Base-by-base conservation (phyloP, 176 grass and related monocot species). In the Urochloa ruziziensis region DNA sequence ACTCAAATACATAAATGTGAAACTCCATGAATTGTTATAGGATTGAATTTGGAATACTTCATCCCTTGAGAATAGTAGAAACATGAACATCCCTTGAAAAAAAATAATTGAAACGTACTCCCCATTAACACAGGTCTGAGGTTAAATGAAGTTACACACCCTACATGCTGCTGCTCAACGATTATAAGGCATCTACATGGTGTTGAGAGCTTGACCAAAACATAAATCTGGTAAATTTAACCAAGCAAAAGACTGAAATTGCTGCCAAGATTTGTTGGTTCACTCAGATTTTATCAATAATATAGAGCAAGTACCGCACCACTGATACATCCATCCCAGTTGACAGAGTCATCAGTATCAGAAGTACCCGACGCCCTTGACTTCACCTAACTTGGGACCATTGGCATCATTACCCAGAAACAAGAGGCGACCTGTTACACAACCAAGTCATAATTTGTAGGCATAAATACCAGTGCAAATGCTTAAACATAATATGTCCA, bases 361-460 rank as follows among this genome's bases (percentile, higher is more conserved):
- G 87, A 80, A 94, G 81, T 92, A 94, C 12, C 93, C 93, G 23
- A 88, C 87, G 3, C 68, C 73, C 82, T 86, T 94, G 7, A 80
- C 53, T 34, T 80, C 84, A 6, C 60, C 89, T 49, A 89, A 28
- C 72, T 90, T 86, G 36, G 69, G 67, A 75, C 78, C 82, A 76
- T 92, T 62, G 16, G 29, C 15, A 12, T 65, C 87, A 4, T 80
- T 86, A n/a, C 87, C 87, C 72, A 94, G 85, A 86, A 92, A 94
- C 63, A 94, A 54, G 30, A 94, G 69, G 17, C 93, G 90, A 36
- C 90, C 90, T 94, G 70, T 57, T 21, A 73, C 27, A 59, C 73
- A 75, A 43, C 28, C 34, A 54, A 28, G 34, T 62, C 30, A 86
- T 62, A 64, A n/a, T 76, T 23, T 52, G n/a, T 36, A 70, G 39